Base-by-base conservation (phyloP, 116 monocot genomes). In the Phalaenopsis hybrid region DNA sequence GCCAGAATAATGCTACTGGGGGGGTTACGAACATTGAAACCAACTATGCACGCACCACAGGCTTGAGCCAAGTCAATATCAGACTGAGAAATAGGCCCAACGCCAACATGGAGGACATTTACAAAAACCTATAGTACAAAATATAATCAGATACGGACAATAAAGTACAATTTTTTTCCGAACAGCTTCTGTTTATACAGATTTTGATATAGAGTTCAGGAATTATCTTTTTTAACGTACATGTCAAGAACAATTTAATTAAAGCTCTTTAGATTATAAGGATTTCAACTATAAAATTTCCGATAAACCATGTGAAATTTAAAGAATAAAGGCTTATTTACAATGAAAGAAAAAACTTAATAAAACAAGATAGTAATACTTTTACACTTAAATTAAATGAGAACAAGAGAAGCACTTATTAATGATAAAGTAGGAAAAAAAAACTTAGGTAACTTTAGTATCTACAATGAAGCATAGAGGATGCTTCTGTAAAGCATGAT, bases 11-110 rank as follows among this genome's bases (percentile, higher is more conserved):
- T 80, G 7, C 89, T 76, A 80, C 76, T 87, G 51, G 90, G 85
- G 9, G 88, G 93, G 57, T 67, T 87, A 10, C 92, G 89, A 73
- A 99, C 83, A 81, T 94, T 95, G 77, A 99, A 99, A 33, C 99
- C 99, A 80, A 99, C 95, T 49, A 99, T 99, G 81, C 91, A 93
- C 57, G 99, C 99, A 74, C 86, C 83, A 81, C 95, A 99, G 44
- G 99, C 93, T 83, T 93, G 90, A 43, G 93, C 99, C 75, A 92
- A 82, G 80, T 95, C 95, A 75, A 99, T 79, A 84, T 99, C 99
- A 81, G 92, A 92, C 51, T 99, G 91, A 84, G 91, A 89, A 87
- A 99, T 81, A 18, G 99, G 87, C 17, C 99, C 99, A 84, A 99
- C 92, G 67, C 99, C 99, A 85, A 92, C 84, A 88, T 95, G 95